Conservation (phyloP, 306 rosid species). For the Sesbania bispinosa region DNA sequence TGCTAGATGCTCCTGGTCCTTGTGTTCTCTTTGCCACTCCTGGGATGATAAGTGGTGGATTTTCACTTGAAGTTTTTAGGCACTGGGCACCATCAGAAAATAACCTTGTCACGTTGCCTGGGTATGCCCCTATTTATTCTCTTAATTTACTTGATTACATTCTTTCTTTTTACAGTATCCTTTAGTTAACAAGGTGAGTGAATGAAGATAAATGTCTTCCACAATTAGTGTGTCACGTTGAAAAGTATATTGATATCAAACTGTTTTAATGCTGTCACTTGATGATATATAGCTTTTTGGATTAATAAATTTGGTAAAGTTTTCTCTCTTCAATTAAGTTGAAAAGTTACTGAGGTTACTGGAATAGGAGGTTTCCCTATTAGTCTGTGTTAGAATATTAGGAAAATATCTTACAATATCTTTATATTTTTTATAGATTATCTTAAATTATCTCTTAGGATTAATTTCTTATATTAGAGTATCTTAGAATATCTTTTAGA, state of each 20-base stretch:
- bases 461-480: too few species aligned
- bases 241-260: neutral
- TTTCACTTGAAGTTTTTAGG: conserved; percentile 91
- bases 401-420: too few species aligned
- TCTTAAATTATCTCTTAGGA: too few species aligned
- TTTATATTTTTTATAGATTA: too few species aligned
- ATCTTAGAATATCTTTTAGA: too few species aligned
- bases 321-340: too few species aligned
- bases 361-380: too few species aligned
- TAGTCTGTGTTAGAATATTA: too few species aligned
- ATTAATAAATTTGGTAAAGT: neutral
- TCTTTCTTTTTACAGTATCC: neutral
- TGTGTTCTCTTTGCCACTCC: conserved; percentile 99
- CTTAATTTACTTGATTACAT: neutral
- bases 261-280: neutral
- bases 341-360: too few species aligned
- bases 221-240: neutral
- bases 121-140: conserved; percentile 42
- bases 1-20: conserved; percentile 85
- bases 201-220: conserved; percentile 1
- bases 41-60: conserved; percentile 89
- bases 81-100: conserved; percentile 87
- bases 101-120: conserved; percentile 78
- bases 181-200: conserved; percentile 5
- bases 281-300: neutral